phyloP scores from a whole-genome alignment of 139 green algal species.

The Haematococcus lacustris region DNA sequence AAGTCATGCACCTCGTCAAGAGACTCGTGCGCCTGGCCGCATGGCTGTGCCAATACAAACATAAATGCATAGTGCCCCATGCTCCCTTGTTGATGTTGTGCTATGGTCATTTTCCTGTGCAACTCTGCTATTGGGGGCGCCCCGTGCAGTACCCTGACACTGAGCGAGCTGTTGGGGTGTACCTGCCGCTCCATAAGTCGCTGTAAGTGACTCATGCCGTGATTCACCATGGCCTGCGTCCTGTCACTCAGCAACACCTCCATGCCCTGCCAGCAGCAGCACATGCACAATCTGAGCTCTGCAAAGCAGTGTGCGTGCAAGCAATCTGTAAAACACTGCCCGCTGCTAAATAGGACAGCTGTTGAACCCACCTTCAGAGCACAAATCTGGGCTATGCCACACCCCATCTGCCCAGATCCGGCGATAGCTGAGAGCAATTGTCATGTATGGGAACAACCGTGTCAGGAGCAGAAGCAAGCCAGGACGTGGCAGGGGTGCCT shows the following conservation, averaged over 20 bases:
- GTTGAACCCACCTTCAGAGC: slow-evolving; percentile 5
- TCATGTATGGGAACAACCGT: background rate
- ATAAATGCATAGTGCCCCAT: background rate
- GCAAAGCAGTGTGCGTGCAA: background rate
- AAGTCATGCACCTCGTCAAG: too few species aligned
- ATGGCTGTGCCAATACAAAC: background rate
- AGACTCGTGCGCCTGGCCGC: background rate
- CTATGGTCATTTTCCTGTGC: slow-evolving; percentile 6
- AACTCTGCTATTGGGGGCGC: background rate
- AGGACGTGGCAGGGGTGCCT: background rate
- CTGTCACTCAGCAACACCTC: slow-evolving; percentile 42
- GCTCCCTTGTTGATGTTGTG: background rate
- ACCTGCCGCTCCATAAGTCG: slow-evolving; percentile 15
- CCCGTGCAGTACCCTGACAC: background rate
- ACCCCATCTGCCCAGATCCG: slow-evolving; percentile 71
- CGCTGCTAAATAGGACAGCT: background rate
- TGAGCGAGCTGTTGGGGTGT: background rate
- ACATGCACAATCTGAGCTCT: slow-evolving; percentile 6
- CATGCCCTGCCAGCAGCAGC: slow-evolving; percentile 28
- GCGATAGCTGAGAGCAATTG: slow-evolving; percentile 31
- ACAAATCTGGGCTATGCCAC: slow-evolving; percentile 45
- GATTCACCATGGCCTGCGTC: background rate
- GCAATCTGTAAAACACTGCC: background rate
- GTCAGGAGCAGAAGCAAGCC: background rate
- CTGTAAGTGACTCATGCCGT: slow-evolving; percentile 12